Evolutionary conservation across 2,329 filamentous ascomycete species (phyloP).

Genomic region (Trichoderma sp.): DNA sequence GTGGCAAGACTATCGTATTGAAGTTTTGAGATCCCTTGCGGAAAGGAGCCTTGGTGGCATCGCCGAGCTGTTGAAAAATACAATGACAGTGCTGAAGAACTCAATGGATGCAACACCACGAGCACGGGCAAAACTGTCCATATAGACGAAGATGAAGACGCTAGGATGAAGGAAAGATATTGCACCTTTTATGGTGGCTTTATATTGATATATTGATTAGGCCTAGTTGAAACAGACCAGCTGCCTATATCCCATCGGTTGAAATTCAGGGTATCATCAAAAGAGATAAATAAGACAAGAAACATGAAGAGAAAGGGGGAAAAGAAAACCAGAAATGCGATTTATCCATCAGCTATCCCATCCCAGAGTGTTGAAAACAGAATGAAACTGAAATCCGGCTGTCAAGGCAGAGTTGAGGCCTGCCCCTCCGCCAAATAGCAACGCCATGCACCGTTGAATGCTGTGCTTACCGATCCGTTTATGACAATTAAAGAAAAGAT

Average conservation of each 20-base stretch:
- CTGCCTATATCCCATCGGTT: constrained; percentile 33
- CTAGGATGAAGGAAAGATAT: background rate
- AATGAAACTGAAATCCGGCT: constrained; percentile 26
- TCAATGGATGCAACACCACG: constrained; percentile 39
- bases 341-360: constrained; percentile 6
- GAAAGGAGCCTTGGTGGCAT: constrained; percentile 65
- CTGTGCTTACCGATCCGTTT: constrained; percentile 3
- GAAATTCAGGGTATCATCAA: constrained; percentile 42
- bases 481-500: background rate
- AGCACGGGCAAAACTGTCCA: constrained; percentile 28
- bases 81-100: constrained; percentile 73
- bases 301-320: background rate
- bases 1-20: constrained; percentile 75
- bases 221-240: constrained; percentile 26
- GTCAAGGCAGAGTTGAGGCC: constrained; percentile 39
- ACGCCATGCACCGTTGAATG: constrained; percentile 34
- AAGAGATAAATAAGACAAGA: constrained; percentile 26
- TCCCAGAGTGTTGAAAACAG: constrained; percentile 35
- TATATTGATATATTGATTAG: constrained; percentile 14
- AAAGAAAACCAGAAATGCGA: background rate
- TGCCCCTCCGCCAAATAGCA: constrained; percentile 30
- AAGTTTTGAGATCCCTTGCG: constrained; percentile 70
- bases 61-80: constrained; percentile 73
- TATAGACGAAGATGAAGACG: background rate
- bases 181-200: constrained; percentile 14